A percentile compares a stretch with the other conserved stretches of the same genome.
phyloP scores from a whole-genome alignment of 2,329 filamentous ascomycete genomes.

The Elsinoe fawcettii region DNA sequence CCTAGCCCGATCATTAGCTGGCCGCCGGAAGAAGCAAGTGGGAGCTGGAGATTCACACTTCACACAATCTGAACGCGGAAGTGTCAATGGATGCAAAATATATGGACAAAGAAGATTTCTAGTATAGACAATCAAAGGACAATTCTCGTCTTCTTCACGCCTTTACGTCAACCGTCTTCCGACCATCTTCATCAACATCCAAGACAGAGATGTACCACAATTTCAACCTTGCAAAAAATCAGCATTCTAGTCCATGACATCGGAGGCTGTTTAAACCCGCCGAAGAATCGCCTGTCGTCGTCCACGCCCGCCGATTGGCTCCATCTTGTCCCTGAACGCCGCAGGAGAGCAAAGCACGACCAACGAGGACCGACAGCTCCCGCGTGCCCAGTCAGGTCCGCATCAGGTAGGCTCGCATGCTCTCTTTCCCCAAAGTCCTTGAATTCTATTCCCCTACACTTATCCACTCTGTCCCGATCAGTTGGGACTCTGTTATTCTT shows the following conservation, averaged over 20 bases:
- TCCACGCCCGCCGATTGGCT: constrained; percentile 8
- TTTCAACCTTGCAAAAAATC: background rate
- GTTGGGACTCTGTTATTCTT: constrained; percentile 4
- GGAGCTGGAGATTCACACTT: background rate
- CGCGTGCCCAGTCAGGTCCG: constrained; percentile 10
- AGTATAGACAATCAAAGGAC: background rate
- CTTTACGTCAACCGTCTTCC: background rate
- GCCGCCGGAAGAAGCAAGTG: background rate
- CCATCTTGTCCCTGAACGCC: constrained; percentile 10
- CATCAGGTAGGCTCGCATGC: constrained; percentile 16
- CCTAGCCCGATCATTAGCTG: background rate
- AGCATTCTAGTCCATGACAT: constrained; percentile 1
- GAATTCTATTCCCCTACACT: constrained; percentile 12
- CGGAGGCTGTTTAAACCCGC: background rate
- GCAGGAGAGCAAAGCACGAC: background rate
- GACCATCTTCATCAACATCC: background rate
- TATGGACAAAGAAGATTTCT: background rate
- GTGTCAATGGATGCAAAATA: too few relatives aligned
- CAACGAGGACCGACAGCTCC: constrained; percentile 5
- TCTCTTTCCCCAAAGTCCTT: constrained; percentile 15
- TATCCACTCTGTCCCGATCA: constrained; percentile 13
- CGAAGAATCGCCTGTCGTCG: background rate
- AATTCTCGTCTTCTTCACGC: background rate
- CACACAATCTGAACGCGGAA: background rate
- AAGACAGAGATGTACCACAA: background rate